A percentile compares a stretch with the other conserved stretches of the same genome.
Conservation (phyloP, 345 rosid species). For the Corchorus olitorius region DNA sequence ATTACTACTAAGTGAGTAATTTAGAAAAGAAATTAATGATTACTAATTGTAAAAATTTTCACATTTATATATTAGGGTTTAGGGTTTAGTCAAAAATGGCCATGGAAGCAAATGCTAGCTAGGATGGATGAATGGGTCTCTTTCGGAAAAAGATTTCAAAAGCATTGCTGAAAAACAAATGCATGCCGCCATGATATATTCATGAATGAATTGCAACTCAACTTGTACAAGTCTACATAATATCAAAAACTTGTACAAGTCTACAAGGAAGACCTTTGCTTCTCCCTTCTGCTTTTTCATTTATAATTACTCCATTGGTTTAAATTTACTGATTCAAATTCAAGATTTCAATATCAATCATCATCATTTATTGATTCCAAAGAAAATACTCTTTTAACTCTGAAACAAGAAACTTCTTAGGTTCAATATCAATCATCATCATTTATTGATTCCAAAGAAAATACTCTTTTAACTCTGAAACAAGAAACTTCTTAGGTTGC, state of each 20-base stretch:
- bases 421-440: too few species aligned
- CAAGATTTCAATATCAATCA: too few species aligned
- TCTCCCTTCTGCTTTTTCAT: background rate
- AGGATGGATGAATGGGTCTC: background rate
- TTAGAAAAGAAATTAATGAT: too few species aligned
- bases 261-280: background rate
- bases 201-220: constrained; percentile 1
- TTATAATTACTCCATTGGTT: too few species aligned
- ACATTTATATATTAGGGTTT: background rate
- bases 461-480: too few species aligned
- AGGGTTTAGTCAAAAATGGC: background rate
- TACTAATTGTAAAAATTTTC: background rate
- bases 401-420: too few species aligned
- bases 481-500: too few species aligned
- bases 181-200: background rate
- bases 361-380: too few species aligned
- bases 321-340: too few species aligned
- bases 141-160: background rate
- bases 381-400: too few species aligned
- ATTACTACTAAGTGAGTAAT: too few species aligned
- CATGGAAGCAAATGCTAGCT: background rate
- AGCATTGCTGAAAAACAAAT: background rate
- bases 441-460: too few species aligned
- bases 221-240: background rate
- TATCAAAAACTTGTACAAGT: background rate